Evolutionary conservation across 257 asterid genomes (phyloP), one percentile per base, ranked within the genome.

Genomic region (Petrea volubilis): DNA sequence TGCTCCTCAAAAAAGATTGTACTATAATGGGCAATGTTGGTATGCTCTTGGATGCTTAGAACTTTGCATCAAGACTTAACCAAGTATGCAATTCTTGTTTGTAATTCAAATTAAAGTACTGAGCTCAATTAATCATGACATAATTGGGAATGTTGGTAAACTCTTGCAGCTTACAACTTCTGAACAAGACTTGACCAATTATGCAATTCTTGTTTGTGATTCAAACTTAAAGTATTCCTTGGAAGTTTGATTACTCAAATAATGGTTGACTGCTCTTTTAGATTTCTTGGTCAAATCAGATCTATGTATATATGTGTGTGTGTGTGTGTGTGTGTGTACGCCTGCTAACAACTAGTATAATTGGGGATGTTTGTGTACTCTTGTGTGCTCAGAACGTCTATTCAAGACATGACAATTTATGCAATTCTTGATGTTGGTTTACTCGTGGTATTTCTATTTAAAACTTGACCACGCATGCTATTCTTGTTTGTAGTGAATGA

Each of bases 401-500:
- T 56, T 24, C 49, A 31, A 71, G 57, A 46, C 21, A 57, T 40
- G 29, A 41, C n/a, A 3, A 14, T 73, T 17, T 18, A 15, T 15
- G 2, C 51, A 28, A n/a, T 83, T 18, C 27, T 11, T 70, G 25
- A n/a, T n/a, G n/a, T n/a, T n/a, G n/a, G n/a, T n/a, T n/a, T n/a
- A n/a, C n/a, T n/a, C n/a, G n/a, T n/a, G n/a, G n/a, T n/a, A n/a
- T 77, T 9, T 36, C 41, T 25, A 46, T 52, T 28, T 47, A 28
- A 74, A 53, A 44, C n/a, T 65, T 51, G 36, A 46, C 15, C 5
- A 17, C 70, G 17, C 17, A n/a, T 14, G 2, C 51, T 23, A 18
- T 83, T 21, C 33, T 12, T 70, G 25, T 77, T 73, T 75, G 81
- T 80, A 92, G 97, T 93, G 51, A 93, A 93, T 60, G 98, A 93